Evolutionary conservation across 495 filamentous ascomycete species (phyloP).

Genomic region (Penicillium lagena): DNA sequence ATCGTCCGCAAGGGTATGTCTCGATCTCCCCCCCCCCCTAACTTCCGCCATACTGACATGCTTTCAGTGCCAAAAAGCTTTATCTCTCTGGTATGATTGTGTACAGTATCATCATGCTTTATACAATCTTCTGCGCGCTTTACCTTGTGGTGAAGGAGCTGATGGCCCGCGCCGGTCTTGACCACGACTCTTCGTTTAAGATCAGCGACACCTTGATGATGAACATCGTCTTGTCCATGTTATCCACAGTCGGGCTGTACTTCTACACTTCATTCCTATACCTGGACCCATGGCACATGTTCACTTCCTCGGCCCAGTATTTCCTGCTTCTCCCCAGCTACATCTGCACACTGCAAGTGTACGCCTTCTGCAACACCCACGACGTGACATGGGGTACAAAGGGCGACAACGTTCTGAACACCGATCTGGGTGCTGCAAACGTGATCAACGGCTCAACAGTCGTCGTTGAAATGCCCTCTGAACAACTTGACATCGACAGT

Average conservation of each 20-base stretch:
- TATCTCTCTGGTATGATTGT: constrained; percentile 82
- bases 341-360: constrained; percentile 96
- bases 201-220: constrained; percentile 87
- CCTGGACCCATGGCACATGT: constrained; percentile 99
- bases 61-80: constrained; percentile 68
- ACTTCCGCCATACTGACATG: constrained; percentile 4
- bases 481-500: constrained; percentile 96
- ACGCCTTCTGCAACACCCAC: constrained; percentile 99
- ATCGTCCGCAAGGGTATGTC: constrained; percentile 82
- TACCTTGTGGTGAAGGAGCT: constrained; percentile 84
- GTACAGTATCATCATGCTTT: constrained; percentile 91
- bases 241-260: constrained; percentile 87
- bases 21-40: not conserved
- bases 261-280: constrained; percentile 95
- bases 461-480: constrained; percentile 88
- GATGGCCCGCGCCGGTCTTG: constrained; percentile 38
- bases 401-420: constrained; percentile 90
- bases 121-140: constrained; percentile 80
- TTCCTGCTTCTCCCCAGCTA: constrained; percentile 87
- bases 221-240: constrained; percentile 86
- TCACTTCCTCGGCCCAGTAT: constrained; percentile 89
- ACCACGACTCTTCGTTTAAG: constrained; percentile 29
- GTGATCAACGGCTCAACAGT: constrained; percentile 61
- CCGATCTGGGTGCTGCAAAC: constrained; percentile 80
- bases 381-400: constrained; percentile 99